Percentiles rank a stretch among this genome's conserved stretches.
phyloP scores from a whole-genome alignment of 2,329 filamentous ascomycete genomes.

The Fusarium tuaranense region DNA sequence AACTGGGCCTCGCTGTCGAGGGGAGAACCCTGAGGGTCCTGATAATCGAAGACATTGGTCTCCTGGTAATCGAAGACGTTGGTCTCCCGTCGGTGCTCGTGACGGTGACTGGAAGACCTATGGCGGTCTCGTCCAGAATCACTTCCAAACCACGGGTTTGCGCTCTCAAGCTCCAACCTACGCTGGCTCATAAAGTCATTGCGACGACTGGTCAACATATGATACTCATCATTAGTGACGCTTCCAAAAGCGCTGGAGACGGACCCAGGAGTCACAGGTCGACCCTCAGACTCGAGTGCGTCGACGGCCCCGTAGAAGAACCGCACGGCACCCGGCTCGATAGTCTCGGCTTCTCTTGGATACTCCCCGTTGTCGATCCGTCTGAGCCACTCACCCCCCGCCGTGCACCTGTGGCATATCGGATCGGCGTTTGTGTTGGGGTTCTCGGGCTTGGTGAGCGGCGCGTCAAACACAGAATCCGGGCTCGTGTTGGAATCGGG shows the following conservation, averaged over 20 bases:
- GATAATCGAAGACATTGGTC: too few relatives aligned
- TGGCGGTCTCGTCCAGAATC: not conserved
- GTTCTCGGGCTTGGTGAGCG: constrained; percentile 5
- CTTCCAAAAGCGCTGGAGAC: not conserved
- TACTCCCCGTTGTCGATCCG: constrained; percentile 15
- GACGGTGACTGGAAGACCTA: not conserved
- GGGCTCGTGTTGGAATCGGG: not conserved
- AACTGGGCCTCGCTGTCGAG: too few relatives aligned
- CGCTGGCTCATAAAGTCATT: not conserved
- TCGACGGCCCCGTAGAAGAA: constrained; percentile 31
- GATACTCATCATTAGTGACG: constrained; percentile 26
- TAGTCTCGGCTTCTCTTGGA: not conserved
- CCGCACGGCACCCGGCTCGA: constrained; percentile 27
- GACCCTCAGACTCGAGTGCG: not conserved
- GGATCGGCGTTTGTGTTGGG: not conserved
- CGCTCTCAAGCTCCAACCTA: not conserved
- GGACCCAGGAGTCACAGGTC: accelerated
- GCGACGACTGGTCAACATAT: constrained; percentile 1
- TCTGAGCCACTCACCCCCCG: not conserved
- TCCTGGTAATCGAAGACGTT: not conserved
- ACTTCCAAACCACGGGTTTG: not conserved
- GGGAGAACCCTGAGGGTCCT: too few relatives aligned
- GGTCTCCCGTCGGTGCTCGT: not conserved
- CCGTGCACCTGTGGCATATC: constrained; percentile 29
- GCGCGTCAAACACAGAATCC: not conserved